These are phyloP conservation scores for Isoetes taiwanensis DNA, from an alignment of 75 land plant genomes.

Conservation along the genomic window DNA sequence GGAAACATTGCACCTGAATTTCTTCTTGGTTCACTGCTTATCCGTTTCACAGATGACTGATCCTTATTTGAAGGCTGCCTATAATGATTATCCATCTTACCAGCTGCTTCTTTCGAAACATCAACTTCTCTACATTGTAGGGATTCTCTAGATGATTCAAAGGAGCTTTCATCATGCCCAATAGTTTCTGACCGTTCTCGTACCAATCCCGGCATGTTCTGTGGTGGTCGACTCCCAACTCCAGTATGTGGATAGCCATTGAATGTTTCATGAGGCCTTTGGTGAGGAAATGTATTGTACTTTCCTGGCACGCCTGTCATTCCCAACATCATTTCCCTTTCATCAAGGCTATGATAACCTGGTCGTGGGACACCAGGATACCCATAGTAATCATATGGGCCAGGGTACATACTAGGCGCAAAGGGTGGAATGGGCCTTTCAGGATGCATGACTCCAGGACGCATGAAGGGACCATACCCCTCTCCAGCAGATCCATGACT, in stretches of 20 bases:
- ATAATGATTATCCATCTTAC: neutral
- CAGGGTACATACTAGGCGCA: constrained; percentile 43
- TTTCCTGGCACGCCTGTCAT: constrained; percentile 23
- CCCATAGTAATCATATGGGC: constrained; percentile 45
- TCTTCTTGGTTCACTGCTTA: constrained; percentile 8
- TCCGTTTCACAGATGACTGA: neutral
- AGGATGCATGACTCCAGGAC: too few relatives aligned
- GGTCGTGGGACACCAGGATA: constrained; percentile 47
- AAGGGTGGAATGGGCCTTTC: constrained; percentile 37
- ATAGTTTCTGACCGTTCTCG: constrained; percentile 9
- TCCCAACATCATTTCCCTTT: constrained; percentile 40
- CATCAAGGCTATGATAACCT: constrained; percentile 34
- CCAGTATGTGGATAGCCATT: constrained; percentile 15
- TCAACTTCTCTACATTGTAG: constrained; percentile 23
- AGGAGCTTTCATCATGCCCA: constrained; percentile 14
- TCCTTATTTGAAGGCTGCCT: neutral
- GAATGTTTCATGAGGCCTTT: constrained; percentile 20
- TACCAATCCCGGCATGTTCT: constrained; percentile 3
- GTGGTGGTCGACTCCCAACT: constrained; percentile 9
- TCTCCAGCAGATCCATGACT: too few relatives aligned
- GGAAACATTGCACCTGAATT: neutral
- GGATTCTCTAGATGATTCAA: constrained; percentile 19
- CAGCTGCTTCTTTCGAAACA: constrained; percentile 9
- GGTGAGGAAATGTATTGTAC: constrained; percentile 31
- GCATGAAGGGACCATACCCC: too few relatives aligned